Evolutionary conservation across 192 early-diverging fungal genomes (phyloP).

Genomic region (Coemansia sp.): DNA sequence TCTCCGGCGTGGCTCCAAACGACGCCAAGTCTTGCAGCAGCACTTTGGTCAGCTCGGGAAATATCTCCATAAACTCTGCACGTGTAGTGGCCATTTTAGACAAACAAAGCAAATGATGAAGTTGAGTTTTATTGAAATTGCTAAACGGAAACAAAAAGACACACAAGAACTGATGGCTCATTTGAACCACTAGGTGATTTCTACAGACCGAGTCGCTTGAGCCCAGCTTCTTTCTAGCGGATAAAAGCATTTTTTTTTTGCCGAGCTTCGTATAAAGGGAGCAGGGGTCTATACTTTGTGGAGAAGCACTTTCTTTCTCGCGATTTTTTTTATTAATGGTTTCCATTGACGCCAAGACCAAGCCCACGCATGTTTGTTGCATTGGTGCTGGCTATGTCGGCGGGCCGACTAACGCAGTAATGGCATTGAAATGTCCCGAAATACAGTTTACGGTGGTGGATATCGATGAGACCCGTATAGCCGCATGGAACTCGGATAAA

Average conservation of each 20-base stretch:
- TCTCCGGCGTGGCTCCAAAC: slow-evolving; percentile 68
- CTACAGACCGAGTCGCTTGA: too few species aligned
- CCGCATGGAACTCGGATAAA: slow-evolving; percentile 83
- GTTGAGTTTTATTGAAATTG: too few species aligned
- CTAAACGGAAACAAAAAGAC: too few species aligned
- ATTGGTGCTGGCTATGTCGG: slow-evolving; percentile 97
- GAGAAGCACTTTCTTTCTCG: neutral
- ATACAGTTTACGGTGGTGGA: slow-evolving; percentile 91
- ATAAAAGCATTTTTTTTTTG: too few species aligned
- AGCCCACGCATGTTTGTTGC: slow-evolving; percentile 74
- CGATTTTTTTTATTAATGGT: neutral
- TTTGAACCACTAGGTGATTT: too few species aligned
- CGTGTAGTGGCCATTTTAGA: slow-evolving; percentile 33
- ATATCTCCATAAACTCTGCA: slow-evolving; percentile 71
- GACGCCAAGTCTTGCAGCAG: slow-evolving; percentile 67
- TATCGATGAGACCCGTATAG: slow-evolving; percentile 73
- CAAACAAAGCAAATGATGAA: too few species aligned
- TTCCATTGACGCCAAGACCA: slow-evolving; percentile 1
- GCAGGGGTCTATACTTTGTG: too few species aligned
- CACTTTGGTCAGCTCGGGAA: slow-evolving; percentile 70
- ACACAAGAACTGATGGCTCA: too few species aligned
- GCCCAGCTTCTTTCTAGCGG: too few species aligned
- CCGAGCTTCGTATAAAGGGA: too few species aligned
- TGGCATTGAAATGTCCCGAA: slow-evolving; percentile 82
- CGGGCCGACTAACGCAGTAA: slow-evolving; percentile 90